A percentile compares a stretch with the other conserved stretches of the same genome.
Conservation (phyloP, 345 rosid species). For the Aquilaria malaccensis region DNA sequence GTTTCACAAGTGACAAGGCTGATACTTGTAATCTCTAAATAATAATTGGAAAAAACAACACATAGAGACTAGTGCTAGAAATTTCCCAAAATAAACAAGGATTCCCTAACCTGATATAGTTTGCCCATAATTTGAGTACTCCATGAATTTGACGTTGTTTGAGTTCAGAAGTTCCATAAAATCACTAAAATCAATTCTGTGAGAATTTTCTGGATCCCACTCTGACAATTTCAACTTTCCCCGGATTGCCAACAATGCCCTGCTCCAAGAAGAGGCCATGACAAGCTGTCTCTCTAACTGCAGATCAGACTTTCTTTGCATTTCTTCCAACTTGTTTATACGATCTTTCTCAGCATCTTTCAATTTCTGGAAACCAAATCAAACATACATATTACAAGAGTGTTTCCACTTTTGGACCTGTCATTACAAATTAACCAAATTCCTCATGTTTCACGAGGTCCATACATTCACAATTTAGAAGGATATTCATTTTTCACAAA, state of each 20-base stretch:
- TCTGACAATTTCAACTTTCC: constrained; percentile 85
- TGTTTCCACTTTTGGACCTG: neutral
- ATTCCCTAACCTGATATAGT: constrained; percentile 58
- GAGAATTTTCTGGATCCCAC: constrained; percentile 85
- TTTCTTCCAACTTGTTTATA: constrained; percentile 57
- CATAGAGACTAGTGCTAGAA: no score
- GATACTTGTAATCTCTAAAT: no score
- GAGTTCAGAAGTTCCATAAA: constrained; percentile 70
- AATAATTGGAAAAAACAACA: no score
- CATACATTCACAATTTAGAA: neutral
- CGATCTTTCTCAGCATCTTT: constrained; percentile 64
- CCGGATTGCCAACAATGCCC: constrained; percentile 54
- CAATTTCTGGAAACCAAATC: constrained; percentile 35
- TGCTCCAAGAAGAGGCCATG: constrained; percentile 87
- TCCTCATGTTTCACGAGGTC: no score
- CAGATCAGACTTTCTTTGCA: constrained; percentile 63
- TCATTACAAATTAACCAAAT: no score
- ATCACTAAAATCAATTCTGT: constrained; percentile 71
- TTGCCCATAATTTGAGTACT: constrained; percentile 83
- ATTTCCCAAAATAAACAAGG: no score
- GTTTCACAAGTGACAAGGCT: no score
- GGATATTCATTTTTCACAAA: neutral
- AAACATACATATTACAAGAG: neutral
- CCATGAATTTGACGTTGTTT: constrained; percentile 82
- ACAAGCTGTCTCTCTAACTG: constrained; percentile 93